These are phyloP conservation scores for Paxillus rubicundulus DNA, from an alignment of 768 basidiomycete genomes.

Conservation along the genomic window DNA sequence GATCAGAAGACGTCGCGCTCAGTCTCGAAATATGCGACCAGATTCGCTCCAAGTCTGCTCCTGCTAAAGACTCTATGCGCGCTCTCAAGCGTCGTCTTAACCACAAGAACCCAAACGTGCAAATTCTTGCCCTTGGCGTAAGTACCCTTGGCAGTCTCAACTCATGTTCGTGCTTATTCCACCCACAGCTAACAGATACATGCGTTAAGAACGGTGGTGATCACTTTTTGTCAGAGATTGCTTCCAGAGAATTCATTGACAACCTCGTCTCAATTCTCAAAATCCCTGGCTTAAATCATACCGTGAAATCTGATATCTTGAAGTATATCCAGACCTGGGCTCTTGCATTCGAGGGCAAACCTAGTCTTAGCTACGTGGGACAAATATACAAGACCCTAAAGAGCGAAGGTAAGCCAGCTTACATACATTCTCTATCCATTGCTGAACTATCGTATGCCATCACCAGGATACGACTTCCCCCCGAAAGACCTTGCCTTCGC, in stretches of 20 bases:
- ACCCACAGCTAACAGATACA: slow-evolving; percentile 74
- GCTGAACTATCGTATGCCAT: not conserved
- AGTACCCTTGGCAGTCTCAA: slow-evolving; percentile 31
- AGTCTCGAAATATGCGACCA: slow-evolving; percentile 97
- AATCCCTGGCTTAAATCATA: slow-evolving; percentile 68
- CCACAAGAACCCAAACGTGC: slow-evolving; percentile 96
- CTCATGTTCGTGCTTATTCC: slow-evolving; percentile 2
- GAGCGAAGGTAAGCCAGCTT: slow-evolving; percentile 58
- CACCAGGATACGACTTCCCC: slow-evolving; percentile 77
- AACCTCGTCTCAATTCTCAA: slow-evolving; percentile 88
- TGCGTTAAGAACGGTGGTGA: slow-evolving; percentile 98
- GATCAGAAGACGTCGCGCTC: slow-evolving; percentile 86
- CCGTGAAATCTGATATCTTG: slow-evolving; percentile 79
- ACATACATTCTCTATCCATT: not conserved
- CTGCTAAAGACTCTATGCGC: slow-evolving; percentile 84
- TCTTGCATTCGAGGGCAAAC: slow-evolving; percentile 81
- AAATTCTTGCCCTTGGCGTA: slow-evolving; percentile 82
- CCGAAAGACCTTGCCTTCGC: slow-evolving; percentile 68
- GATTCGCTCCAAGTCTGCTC: slow-evolving; percentile 86
- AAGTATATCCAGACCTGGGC: slow-evolving; percentile 93
- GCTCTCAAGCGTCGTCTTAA: slow-evolving; percentile 82
- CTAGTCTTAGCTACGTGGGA: slow-evolving; percentile 66
- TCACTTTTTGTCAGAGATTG: slow-evolving; percentile 78
- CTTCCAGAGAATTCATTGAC: slow-evolving; percentile 90
- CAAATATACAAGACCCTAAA: slow-evolving; percentile 78